Conservation (phyloP, 179 eudicot genomes). For the Beta lomatogona region DNA sequence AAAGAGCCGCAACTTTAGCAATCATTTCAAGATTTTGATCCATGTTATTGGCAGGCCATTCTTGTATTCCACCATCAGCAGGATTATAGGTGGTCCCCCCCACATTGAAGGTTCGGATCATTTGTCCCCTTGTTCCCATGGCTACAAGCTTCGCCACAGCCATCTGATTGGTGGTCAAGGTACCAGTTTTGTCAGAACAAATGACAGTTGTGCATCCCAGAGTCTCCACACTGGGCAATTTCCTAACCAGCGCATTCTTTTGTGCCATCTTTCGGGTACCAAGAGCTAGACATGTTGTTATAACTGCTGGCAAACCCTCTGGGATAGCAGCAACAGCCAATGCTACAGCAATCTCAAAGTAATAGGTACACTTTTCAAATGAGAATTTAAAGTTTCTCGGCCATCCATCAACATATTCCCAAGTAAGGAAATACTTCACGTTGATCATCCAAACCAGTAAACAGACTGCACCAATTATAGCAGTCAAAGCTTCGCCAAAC, state of each 20-base stretch:
- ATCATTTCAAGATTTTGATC: constrained; percentile 79
- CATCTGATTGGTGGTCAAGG: constrained; percentile 96
- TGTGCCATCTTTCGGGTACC: constrained; percentile 98
- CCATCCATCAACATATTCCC: constrained; percentile 91
- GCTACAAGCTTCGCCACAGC: constrained; percentile 84
- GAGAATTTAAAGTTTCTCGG: constrained; percentile 85
- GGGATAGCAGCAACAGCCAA: constrained; percentile 97
- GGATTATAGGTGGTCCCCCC: constrained; percentile 85
- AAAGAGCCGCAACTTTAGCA: constrained; percentile 79
- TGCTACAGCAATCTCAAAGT: constrained; percentile 93
- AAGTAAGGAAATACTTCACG: constrained; percentile 77
- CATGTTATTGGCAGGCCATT: constrained; percentile 63
- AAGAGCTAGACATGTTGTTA: constrained; percentile 93
- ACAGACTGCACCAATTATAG: constrained; percentile 83
- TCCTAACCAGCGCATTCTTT: constrained; percentile 88
- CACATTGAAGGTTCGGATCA: constrained; percentile 58
- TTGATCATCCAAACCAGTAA: constrained; percentile 84
- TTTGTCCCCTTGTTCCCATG: constrained; percentile 50
- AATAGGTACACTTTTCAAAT: constrained; percentile 89
- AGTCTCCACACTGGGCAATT: constrained; percentile 94
- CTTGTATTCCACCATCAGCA: constrained; percentile 62
- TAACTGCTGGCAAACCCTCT: constrained; percentile 93
- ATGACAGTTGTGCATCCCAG: constrained; percentile 85
- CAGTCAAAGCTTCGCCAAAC: constrained; percentile 82
- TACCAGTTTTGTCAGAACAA: constrained; percentile 75